These are phyloP conservation scores for Melaleuca alternifolia DNA, from an alignment of 345 rosid genomes.

Conservation along the genomic window DNA sequence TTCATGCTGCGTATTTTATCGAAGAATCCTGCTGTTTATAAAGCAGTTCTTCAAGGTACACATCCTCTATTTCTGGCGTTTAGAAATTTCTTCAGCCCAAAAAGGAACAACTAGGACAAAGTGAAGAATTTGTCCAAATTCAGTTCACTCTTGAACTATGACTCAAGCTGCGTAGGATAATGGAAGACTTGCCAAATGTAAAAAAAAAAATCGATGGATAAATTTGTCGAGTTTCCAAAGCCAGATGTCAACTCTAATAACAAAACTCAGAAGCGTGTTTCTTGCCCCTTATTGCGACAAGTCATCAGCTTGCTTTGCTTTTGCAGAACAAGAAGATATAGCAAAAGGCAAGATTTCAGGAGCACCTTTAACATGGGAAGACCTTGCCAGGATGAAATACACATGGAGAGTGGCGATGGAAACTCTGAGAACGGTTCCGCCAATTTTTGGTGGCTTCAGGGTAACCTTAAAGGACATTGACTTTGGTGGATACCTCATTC, in stretches of 20 bases:
- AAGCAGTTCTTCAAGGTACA: constrained; percentile 40
- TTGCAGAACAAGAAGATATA: constrained; percentile 35
- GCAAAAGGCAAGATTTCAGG: neutral
- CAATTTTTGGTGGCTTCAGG: neutral
- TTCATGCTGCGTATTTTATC: constrained; percentile 31
- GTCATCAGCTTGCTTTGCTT: neutral
- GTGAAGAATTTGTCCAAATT: neutral
- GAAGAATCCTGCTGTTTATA: constrained; percentile 19
- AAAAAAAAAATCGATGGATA: neutral
- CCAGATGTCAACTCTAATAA: neutral
- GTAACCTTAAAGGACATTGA: neutral
- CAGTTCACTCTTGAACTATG: neutral
- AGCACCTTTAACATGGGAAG: constrained; percentile 23
- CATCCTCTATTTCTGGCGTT: neutral
- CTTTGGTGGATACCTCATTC: constrained; percentile 18
- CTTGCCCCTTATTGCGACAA: neutral
- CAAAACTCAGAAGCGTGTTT: neutral
- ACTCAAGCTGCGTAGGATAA: neutral
- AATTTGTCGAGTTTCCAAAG: neutral
- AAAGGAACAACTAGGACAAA: neutral
- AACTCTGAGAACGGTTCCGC: constrained; percentile 21
- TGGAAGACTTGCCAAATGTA: neutral
- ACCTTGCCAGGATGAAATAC: constrained; percentile 21
- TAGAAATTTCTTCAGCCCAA: neutral
- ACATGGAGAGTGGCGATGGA: constrained; percentile 38